Base-by-base conservation (phyloP, 2,329 filamentous ascomycete species). In the Trichoderma atrobrunneum region DNA sequence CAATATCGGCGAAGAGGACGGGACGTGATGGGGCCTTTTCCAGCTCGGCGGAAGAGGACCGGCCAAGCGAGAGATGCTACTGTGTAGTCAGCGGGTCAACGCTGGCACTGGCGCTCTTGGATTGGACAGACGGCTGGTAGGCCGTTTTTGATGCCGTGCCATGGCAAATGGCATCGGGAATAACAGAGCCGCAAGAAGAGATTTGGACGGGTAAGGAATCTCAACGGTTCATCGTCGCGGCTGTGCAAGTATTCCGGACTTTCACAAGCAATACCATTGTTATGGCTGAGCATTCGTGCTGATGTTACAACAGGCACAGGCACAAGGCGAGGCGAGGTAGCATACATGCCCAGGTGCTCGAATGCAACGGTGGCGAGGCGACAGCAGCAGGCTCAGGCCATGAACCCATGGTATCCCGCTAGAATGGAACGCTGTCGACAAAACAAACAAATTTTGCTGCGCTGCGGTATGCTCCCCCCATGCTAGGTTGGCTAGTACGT, bases 21-120 rank as follows among this genome's bases (percentile, higher is more conserved):
- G 21, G 21, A 26, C 18, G 26, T 62, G 39, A 54, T 36, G 39
- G 39, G 12, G 36, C 34, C 12, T 54, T 70, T 48, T 51, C 65
- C 39, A 61, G 39, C 57, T 62, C 39, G 39, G 28, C 66, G 57
- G 56, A 32, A 54, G 36, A 21, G 56, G 39, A 11, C 66, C 39
- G 66, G 10, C 67, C 54, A 70, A 70, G 67, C 67, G 67, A 70
- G 56, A 43, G 48, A 54, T 54, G 48, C 21, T 54, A 54, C n/a
- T 14, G 1, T 54, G 48, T 26, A 30, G 39, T 28, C 16, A 61
- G 66, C 39, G 59, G n/a, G 28, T 26, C n/a, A 11, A 61, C 28
- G 48, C 14, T 61, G 32, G 36, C 54, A 32, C 39, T 10, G 21
- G 26, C 36, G 34, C 28, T 34, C 10, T 32, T 36, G 39, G 21